These are phyloP conservation scores for Penicillium tannophilum DNA, from an alignment of 495 filamentous ascomycete genomes.

Conservation along the genomic window DNA sequence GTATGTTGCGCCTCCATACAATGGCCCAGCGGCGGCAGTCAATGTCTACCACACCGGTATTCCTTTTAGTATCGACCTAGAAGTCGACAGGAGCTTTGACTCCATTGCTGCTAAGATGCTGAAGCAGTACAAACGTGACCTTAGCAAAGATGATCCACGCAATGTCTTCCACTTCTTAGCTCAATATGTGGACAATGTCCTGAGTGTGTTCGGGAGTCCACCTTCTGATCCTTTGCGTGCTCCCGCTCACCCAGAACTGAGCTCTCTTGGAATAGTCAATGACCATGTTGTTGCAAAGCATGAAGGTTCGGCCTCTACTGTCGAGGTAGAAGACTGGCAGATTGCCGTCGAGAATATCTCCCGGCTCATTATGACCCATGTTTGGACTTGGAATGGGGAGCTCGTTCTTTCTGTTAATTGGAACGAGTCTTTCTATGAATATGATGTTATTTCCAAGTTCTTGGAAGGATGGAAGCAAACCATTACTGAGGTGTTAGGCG, in stretches of 20 bases:
- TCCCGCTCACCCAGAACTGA: constrained; percentile 24
- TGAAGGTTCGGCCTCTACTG: background rate
- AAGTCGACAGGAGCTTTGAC: constrained; percentile 11
- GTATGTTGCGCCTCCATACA: constrained; percentile 10
- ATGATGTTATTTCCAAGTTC: constrained; percentile 14
- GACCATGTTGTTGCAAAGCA: constrained; percentile 15
- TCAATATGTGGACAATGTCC: background rate
- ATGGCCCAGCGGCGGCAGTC: constrained; percentile 1
- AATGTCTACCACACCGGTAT: constrained; percentile 24
- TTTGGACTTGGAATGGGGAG: constrained; percentile 25
- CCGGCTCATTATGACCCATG: constrained; percentile 6
- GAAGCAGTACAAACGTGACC: background rate
- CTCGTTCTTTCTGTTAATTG: constrained; percentile 21
- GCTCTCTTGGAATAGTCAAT: constrained; percentile 27
- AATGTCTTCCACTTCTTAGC: background rate
- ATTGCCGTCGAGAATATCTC: constrained; percentile 23
- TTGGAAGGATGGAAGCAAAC: too few relatives aligned
- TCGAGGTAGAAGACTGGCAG: constrained; percentile 28
- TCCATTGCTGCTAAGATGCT: constrained; percentile 11
- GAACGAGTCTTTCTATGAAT: constrained; percentile 32
- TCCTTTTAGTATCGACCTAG: constrained; percentile 20
- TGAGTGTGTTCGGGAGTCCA: background rate
- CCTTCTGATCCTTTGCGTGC: constrained; percentile 8
- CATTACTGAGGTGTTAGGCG: too few relatives aligned
- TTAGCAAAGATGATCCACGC: background rate